Percentiles rank a stretch among this genome's conserved stretches.
Evolutionary conservation across 2,329 filamentous ascomycete species (phyloP).

Genomic region (Grosmannia huntii): DNA sequence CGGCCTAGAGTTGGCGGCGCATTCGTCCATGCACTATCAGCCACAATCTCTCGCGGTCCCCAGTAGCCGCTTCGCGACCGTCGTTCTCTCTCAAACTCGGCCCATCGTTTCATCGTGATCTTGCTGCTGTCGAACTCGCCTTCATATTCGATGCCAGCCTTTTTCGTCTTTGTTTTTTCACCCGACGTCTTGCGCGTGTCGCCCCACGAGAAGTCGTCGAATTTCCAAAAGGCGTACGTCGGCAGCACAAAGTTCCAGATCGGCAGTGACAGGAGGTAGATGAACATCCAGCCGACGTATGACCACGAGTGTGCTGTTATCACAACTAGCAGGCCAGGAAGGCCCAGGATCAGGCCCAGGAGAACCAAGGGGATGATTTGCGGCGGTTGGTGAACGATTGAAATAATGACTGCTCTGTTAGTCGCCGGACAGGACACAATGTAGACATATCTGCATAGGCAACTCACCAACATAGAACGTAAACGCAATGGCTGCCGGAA

Average conservation of each 20-base stretch:
- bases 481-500: slow-evolving; percentile 92
- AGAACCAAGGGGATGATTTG: slow-evolving; percentile 87
- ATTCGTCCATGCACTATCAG: slow-evolving; percentile 25
- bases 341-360: slow-evolving; percentile 78
- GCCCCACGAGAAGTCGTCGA: slow-evolving; percentile 98
- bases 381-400: slow-evolving; percentile 62
- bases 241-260: slow-evolving; percentile 97
- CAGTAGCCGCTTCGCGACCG: slow-evolving; percentile 37
- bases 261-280: slow-evolving; percentile 85
- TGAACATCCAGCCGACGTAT: slow-evolving; percentile 93
- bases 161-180: slow-evolving; percentile 79
- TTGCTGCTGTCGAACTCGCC: slow-evolving; percentile 97
- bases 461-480: slow-evolving; percentile 87
- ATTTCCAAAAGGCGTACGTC: slow-evolving; percentile 96
- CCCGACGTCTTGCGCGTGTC: slow-evolving; percentile 93
- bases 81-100: slow-evolving; percentile 73
- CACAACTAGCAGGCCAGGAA: slow-evolving; percentile 83
- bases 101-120: slow-evolving; percentile 99
- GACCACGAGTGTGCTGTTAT: slow-evolving; percentile 86
- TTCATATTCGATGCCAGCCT: slow-evolving; percentile 74
- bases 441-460: background rate
- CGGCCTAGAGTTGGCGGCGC: slow-evolving; percentile 21
- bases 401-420: slow-evolving; percentile 55
- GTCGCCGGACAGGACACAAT: background rate
- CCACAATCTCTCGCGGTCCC: slow-evolving; percentile 39